A percentile compares a stretch with the other conserved stretches of the same genome.
Evolutionary conservation across 1,139 yeast species (phyloP).

Genomic region (Candida sp.): DNA sequence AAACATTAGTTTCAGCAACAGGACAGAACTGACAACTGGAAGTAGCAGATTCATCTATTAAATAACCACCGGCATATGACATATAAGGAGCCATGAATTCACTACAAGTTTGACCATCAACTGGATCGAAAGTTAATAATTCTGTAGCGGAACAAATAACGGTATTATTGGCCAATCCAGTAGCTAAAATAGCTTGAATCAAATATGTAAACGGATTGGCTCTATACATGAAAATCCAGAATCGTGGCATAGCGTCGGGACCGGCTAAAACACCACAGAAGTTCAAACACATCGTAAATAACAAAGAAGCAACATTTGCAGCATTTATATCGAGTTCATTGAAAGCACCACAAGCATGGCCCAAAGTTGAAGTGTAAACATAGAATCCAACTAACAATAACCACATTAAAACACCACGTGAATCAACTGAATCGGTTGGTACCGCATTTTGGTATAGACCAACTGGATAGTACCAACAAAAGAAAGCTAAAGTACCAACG

Average conservation of each 20-base stretch:
- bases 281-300: conserved; percentile 26
- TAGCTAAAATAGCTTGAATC: conserved; percentile 32
- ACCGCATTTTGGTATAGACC: conserved; percentile 62
- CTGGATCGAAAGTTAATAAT: conserved; percentile 22
- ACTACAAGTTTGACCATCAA: conserved; percentile 55
- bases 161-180: conserved; percentile 29
- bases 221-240: conserved; percentile 58
- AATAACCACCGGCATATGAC: conserved; percentile 45
- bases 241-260: conserved; percentile 24
- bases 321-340: conserved; percentile 38
- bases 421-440: conserved; percentile 16
- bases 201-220: conserved; percentile 67
- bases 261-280: conserved; percentile 34
- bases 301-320: conserved; percentile 24
- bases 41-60: conserved; percentile 37
- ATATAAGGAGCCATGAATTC: conserved; percentile 48
- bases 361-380: conserved; percentile 35
- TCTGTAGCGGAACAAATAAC: conserved; percentile 27
- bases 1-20: conserved; percentile 47
- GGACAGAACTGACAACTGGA: conserved; percentile 52
- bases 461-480: conserved; percentile 81
- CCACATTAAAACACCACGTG: conserved; percentile 44
- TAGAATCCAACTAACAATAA: conserved; percentile 37
- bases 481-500: conserved; percentile 62
- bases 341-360: conserved; percentile 37